Percentiles rank a stretch among this genome's conserved stretches.
Evolutionary conservation across 2,329 filamentous ascomycete species (phyloP).

Genomic region (Mycosphaerella sp.): DNA sequence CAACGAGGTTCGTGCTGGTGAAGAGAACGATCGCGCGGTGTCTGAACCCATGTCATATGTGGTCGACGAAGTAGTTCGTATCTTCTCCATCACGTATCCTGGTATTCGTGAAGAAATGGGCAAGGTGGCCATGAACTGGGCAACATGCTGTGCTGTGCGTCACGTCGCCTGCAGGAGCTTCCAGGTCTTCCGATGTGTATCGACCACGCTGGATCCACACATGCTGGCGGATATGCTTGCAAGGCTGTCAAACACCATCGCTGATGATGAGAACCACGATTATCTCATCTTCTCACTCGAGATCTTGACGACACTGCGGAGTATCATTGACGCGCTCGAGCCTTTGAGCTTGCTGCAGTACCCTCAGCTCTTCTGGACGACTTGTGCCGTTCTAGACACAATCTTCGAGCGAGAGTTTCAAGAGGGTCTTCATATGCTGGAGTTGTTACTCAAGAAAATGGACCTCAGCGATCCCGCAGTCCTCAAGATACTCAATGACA

Average conservation of each 20-base stretch:
- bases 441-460: conserved; percentile 75
- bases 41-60: conserved; percentile 82
- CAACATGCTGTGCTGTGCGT: conserved; percentile 89
- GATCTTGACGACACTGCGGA: conserved; percentile 87
- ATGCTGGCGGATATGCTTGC: conserved; percentile 98
- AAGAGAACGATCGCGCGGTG: conserved; percentile 66
- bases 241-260: conserved; percentile 90
- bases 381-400: conserved; percentile 89
- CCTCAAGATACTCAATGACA: conserved; percentile 65
- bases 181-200: conserved; percentile 91
- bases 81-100: conserved; percentile 78
- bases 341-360: conserved; percentile 76
- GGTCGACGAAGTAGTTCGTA: conserved; percentile 71
- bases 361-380: conserved; percentile 96
- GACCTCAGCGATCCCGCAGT: conserved; percentile 67
- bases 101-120: conserved; percentile 88
- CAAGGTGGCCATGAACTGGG: conserved; percentile 85
- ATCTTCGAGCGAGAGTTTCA: conserved; percentile 95
- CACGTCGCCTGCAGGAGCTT: conserved; percentile 96
- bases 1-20: conserved; percentile 62
- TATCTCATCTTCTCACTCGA: conserved; percentile 98
- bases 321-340: conserved; percentile 79
- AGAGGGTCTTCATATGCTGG: conserved; percentile 85
- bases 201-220: conserved; percentile 79
- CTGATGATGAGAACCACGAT: conserved; percentile 78